phyloP scores from a whole-genome alignment of 176 grass and related monocot genomes.

The Phoenix dactylifera region DNA sequence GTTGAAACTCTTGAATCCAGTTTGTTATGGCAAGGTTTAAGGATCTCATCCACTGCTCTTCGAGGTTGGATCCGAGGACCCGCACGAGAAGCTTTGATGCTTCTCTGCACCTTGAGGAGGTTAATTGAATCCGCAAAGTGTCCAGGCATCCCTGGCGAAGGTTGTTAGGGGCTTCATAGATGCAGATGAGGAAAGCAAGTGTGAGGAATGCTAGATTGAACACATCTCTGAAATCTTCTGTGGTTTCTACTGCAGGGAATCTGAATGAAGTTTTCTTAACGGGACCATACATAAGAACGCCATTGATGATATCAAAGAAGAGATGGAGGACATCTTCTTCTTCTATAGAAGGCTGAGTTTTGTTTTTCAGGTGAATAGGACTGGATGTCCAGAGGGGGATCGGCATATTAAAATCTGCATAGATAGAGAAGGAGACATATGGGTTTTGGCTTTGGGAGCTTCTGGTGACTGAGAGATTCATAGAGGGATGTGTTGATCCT shows the following conservation, averaged over 20 bases:
- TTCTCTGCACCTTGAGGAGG: conserved; percentile 39
- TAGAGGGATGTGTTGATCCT: conserved; percentile 27
- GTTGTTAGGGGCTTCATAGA: conserved; percentile 69
- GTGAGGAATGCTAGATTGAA: conserved; percentile 88
- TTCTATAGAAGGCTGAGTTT: conserved; percentile 33
- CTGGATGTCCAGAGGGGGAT: conserved; percentile 72
- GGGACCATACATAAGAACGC: conserved; percentile 48
- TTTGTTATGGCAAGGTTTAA: conserved; percentile 76
- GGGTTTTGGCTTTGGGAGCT: conserved; percentile 30
- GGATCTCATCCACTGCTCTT: conserved; percentile 75
- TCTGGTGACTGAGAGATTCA: conserved; percentile 50
- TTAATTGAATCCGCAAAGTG: conserved; percentile 46
- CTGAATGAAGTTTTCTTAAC: conserved; percentile 42
- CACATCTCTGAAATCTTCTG: conserved; percentile 44
- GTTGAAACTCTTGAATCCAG: conserved; percentile 56
- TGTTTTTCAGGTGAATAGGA: conserved; percentile 50
- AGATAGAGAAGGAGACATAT: conserved; percentile 57
- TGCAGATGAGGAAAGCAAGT: conserved; percentile 64
- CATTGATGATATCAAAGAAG: conserved; percentile 49
- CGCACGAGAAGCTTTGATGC: conserved; percentile 47
- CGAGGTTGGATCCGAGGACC: conserved; percentile 66
- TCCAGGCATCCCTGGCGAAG: conserved; percentile 55
- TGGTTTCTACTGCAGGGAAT: conserved; percentile 26
- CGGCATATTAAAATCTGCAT: conserved; percentile 42
- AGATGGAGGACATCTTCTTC: conserved; percentile 39